Evolutionary conservation across 441 rosid species (phyloP).

Genomic region (Lepidium campestre): DNA sequence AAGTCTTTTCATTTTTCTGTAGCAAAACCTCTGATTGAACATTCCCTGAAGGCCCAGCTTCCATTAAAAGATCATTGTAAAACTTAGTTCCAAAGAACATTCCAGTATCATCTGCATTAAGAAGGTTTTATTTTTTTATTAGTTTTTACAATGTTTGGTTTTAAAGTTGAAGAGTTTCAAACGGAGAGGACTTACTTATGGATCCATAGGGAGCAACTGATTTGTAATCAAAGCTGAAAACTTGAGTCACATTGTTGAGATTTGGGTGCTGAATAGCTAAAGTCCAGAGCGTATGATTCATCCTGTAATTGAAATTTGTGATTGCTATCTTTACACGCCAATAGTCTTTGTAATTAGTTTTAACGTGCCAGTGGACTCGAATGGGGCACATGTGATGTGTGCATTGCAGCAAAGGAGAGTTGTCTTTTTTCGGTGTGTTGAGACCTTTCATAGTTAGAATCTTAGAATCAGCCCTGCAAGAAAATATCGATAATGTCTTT

Average conservation of each 20-base stretch:
- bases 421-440: slow-evolving; percentile 56
- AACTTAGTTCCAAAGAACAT: slow-evolving; percentile 54
- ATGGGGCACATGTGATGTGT: slow-evolving; percentile 84
- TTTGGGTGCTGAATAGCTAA: slow-evolving; percentile 73
- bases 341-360: slow-evolving; percentile 67
- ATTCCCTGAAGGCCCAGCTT: slow-evolving; percentile 49
- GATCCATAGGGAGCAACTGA: slow-evolving; percentile 66
- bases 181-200: slow-evolving; percentile 43
- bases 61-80: slow-evolving; percentile 39
- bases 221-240: slow-evolving; percentile 77
- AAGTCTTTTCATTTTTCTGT: slow-evolving; percentile 35
- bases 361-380: slow-evolving; percentile 92
- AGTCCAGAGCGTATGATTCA: slow-evolving; percentile 72
- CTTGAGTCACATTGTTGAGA: slow-evolving; percentile 78
- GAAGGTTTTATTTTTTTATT: not conserved
- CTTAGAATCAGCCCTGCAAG: slow-evolving; percentile 60
- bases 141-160: not conserved
- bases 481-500: not conserved
- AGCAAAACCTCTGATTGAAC: slow-evolving; percentile 49
- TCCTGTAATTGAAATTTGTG: slow-evolving; percentile 64
- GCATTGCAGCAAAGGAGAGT: slow-evolving; percentile 58
- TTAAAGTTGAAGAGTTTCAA: not conserved
- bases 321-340: slow-evolving; percentile 77
- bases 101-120: slow-evolving; percentile 49
- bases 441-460: slow-evolving; percentile 45